These are phyloP conservation scores for Balakata baccata DNA, from an alignment of 345 rosid genomes.

Conservation along the genomic window DNA sequence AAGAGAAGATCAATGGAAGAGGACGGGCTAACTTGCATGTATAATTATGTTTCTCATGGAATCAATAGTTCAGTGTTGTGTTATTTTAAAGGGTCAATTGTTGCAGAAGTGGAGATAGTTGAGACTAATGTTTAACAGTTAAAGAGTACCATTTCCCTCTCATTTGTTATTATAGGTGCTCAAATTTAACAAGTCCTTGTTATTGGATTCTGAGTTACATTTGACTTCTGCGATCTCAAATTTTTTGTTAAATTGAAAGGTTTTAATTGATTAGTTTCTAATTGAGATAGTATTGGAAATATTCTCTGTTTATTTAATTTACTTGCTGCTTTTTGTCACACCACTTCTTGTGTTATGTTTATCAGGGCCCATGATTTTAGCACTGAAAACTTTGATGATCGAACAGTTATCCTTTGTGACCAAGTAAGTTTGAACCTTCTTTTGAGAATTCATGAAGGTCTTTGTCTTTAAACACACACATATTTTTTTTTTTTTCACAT, in stretches of 20 bases:
- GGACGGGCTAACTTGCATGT: not conserved
- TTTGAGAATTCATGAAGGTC: not conserved
- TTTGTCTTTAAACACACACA: not conserved
- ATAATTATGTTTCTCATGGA: not conserved
- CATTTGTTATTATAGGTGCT: not conserved
- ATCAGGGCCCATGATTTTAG: constrained; percentile 78
- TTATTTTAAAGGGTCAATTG: not conserved
- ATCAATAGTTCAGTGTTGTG: not conserved
- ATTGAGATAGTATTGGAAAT: not conserved
- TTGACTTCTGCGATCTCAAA: not conserved
- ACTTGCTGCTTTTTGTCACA: not conserved
- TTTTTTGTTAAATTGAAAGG: not conserved
- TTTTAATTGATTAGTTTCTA: not conserved
- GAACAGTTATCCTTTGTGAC: constrained; percentile 89
- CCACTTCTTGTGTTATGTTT: constrained; percentile 15
- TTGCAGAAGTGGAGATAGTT: not conserved
- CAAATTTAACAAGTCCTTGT: not conserved
- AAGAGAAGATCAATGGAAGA: not conserved
- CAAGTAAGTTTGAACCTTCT: constrained; percentile 56
- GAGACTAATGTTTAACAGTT: not conserved
- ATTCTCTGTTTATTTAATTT: not conserved
- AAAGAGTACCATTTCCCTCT: not conserved
- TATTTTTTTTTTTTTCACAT: not conserved
- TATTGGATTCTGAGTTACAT: not conserved
- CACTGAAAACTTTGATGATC: constrained; percentile 60